phyloP scores from a whole-genome alignment of 2,329 filamentous ascomycete species.

The Aspergillus chevalieri region DNA sequence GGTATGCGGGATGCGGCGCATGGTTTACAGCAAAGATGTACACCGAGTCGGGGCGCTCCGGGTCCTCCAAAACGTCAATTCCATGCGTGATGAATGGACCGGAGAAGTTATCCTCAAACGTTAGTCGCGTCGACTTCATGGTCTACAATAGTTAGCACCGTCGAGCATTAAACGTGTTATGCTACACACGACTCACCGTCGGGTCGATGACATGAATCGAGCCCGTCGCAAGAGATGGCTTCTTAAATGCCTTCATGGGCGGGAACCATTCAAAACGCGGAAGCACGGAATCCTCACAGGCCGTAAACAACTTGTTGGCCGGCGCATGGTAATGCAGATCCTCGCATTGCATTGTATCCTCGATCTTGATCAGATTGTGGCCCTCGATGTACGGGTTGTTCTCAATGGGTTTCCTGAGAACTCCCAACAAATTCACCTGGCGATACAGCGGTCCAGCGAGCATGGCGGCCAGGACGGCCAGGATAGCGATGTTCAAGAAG shows the following conservation, averaged over 20 bases:
- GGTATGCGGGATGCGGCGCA: constrained; percentile 43
- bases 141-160: constrained; percentile 31
- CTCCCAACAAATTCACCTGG: constrained; percentile 17
- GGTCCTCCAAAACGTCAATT: constrained; percentile 54
- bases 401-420: constrained; percentile 15
- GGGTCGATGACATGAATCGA: constrained; percentile 49
- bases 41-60: constrained; percentile 37
- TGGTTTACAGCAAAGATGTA: constrained; percentile 60
- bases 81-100: constrained; percentile 55
- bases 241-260: constrained; percentile 37
- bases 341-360: constrained; percentile 53
- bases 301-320: constrained; percentile 49
- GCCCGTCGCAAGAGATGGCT: constrained; percentile 25
- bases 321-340: constrained; percentile 52
- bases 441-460: constrained; percentile 15
- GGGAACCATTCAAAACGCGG: constrained; percentile 51
- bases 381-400: constrained; percentile 16
- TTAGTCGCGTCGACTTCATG: constrained; percentile 41
- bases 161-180: no score
- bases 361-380: constrained; percentile 38
- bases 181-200: constrained; percentile 31
- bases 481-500: constrained; percentile 13
- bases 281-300: constrained; percentile 45
- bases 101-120: constrained; percentile 45
- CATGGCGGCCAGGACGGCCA: constrained; percentile 15